Percentiles rank a stretch among this genome's conserved stretches.
phyloP scores from a whole-genome alignment of 768 basidiomycete genomes.

The Suillus brevipes region DNA sequence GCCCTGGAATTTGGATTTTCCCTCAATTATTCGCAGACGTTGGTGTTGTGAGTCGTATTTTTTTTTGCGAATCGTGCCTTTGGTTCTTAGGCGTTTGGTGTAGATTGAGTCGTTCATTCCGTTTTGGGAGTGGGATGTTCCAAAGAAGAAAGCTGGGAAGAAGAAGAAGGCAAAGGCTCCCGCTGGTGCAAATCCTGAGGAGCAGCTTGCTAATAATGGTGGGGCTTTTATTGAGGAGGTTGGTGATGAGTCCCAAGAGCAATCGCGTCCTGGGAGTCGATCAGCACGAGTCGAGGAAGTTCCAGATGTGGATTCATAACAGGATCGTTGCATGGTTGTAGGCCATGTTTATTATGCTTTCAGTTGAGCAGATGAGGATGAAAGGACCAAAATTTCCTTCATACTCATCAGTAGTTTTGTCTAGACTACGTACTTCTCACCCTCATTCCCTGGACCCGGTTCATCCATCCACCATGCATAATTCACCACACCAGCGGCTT shows the following conservation, averaged over 20 bases:
- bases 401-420: background rate
- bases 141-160: slow-evolving; percentile 67
- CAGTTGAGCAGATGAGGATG: background rate
- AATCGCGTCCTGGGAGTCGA: slow-evolving; percentile 36
- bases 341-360: background rate
- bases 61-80: background rate
- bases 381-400: background rate
- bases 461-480: background rate
- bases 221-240: slow-evolving; percentile 42
- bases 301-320: slow-evolving; percentile 40
- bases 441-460: background rate
- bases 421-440: background rate
- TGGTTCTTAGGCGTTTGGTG: background rate
- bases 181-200: slow-evolving; percentile 32
- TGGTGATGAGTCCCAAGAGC: slow-evolving; percentile 32
- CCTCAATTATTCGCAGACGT: slow-evolving; percentile 97
- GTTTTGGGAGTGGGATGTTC: slow-evolving; percentile 93
- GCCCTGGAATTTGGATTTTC: slow-evolving; percentile 98
- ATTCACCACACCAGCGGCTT: too few relatives aligned
- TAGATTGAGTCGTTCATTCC: slow-evolving; percentile 98
- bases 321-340: background rate
- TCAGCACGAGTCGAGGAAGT: slow-evolving; percentile 47
- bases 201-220: slow-evolving; percentile 41
- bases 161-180: slow-evolving; percentile 55
- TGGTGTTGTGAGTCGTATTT: slow-evolving; percentile 79